Conservation (phyloP, 2,329 filamentous ascomycete genomes). For the Penicillium decumbens region DNA sequence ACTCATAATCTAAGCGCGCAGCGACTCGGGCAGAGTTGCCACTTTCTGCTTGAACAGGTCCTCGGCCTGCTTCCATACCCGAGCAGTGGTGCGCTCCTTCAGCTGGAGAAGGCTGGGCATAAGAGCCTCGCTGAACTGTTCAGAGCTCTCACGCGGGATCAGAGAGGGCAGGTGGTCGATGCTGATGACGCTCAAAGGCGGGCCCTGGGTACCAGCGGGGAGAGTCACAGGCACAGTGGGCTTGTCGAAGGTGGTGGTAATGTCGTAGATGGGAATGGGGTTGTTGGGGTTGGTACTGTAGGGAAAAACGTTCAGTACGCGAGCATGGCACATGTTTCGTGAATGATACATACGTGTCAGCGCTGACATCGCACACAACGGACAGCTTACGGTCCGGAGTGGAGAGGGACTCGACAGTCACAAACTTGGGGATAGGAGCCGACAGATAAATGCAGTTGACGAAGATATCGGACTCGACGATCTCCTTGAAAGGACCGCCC, state of each 20-base stretch:
- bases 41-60: slow-evolving; percentile 82
- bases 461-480: slow-evolving; percentile 65
- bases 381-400: slow-evolving; percentile 65
- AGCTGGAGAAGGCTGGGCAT: slow-evolving; percentile 72
- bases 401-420: slow-evolving; percentile 66
- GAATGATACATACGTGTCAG: slow-evolving; percentile 42
- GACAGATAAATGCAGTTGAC: slow-evolving; percentile 88
- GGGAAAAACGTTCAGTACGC: not conserved
- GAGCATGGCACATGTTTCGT: not conserved
- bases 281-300: slow-evolving; percentile 47
- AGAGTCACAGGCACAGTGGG: slow-evolving; percentile 72
- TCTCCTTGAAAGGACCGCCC: slow-evolving; percentile 74
- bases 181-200: slow-evolving; percentile 72
- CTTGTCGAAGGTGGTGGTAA: slow-evolving; percentile 80
- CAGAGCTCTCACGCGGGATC: slow-evolving; percentile 78
- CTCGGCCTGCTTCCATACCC: slow-evolving; percentile 81
- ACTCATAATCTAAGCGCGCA: slow-evolving; percentile 15
- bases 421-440: slow-evolving; percentile 73
- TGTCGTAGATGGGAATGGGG: slow-evolving; percentile 68
- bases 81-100: slow-evolving; percentile 65
- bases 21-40: slow-evolving; percentile 54
- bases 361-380: slow-evolving; percentile 71
- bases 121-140: slow-evolving; percentile 75
- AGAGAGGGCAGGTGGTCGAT: slow-evolving; percentile 83
- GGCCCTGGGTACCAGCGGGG: slow-evolving; percentile 48